A percentile compares a stretch with the other conserved stretches of the same genome.
phyloP scores from a whole-genome alignment of 2,329 filamentous ascomycete genomes.

The Sporothrix curviconia region DNA sequence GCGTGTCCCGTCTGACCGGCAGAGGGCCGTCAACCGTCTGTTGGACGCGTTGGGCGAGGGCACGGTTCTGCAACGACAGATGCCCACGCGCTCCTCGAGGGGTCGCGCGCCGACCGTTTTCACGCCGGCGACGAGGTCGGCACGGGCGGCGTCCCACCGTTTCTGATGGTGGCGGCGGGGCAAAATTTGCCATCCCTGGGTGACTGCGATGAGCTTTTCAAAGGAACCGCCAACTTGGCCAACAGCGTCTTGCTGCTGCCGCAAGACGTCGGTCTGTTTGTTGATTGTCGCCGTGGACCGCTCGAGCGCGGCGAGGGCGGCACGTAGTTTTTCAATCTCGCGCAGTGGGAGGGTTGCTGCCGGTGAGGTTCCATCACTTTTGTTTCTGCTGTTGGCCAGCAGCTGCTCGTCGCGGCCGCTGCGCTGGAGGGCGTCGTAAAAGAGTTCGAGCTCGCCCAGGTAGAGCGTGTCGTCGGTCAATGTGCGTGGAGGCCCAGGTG shows the following conservation, averaged over 20 bases:
- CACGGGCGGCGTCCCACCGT: conserved; percentile 35
- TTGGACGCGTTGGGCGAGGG: conserved; percentile 38
- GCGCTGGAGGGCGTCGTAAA: conserved; percentile 45
- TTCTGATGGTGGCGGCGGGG: no score
- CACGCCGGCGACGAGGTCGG: conserved; percentile 38
- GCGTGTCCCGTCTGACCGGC: conserved; percentile 59
- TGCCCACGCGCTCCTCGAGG: conserved; percentile 40
- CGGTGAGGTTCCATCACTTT: no score
- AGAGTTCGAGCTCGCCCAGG: conserved; percentile 47
- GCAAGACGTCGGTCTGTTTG: conserved; percentile 55
- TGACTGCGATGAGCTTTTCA: no score
- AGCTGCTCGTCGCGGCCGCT: conserved; percentile 43
- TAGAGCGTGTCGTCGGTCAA: conserved; percentile 45
- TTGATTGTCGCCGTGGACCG: conserved; percentile 58
- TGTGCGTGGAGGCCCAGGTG: conserved; percentile 44
- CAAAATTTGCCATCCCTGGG: no score
- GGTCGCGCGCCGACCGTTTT: conserved; percentile 42
- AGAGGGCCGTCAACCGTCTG: conserved; percentile 42
- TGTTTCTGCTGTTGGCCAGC: no score
- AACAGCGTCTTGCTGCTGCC: conserved; percentile 57
- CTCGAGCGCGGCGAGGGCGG: conserved; percentile 58
- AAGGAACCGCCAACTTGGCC: conserved; percentile 41
- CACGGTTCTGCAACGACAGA: conserved; percentile 44
- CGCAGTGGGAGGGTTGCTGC: conserved; percentile 46
- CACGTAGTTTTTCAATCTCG: conserved; percentile 54